Base-by-base conservation (phyloP, 768 basidiomycete genomes). In the Rhodotorula taiwanensis region DNA sequence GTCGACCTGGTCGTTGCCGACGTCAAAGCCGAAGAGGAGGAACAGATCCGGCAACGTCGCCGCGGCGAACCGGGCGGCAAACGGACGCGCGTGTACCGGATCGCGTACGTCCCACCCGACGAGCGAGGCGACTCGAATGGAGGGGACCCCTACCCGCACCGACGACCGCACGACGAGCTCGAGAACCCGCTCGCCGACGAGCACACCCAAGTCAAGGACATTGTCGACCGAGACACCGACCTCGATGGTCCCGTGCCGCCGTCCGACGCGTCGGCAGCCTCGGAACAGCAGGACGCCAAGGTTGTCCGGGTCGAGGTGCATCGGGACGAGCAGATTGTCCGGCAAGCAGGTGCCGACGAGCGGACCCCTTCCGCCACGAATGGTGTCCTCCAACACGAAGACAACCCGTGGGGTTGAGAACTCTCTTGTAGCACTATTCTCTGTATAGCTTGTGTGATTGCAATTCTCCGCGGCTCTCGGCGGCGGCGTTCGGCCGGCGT, bases 1-100 rank as follows among this genome's bases (percentile, higher is more conserved):
- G 85, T 97, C 3, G 94, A 99, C 72, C 79, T 99, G 23, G 81
- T 97, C 8, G 83, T 93, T 0, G 87, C 88, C 71, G 86, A 86
- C 71, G 64, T 74, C 13, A 73, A 78, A 13, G 83, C 84, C 6
- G 82, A 80, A 34, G 79, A 82, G 64, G 73, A 70, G 59, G 82
- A 81, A 33, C 77, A 79, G 70, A 75, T 76, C 31, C 78, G 80
- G 48, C 84, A 85, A 66, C 77, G 84, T 43, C 75, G 81, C 57
- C 82, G 81, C 61, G 86, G 84, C 28, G 85, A 86, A 66, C 84
- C 85, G 13, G 48, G 52, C n/a, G 50, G 39, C 2, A 56, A 47
- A 27, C 21, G 39, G 42, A 69, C 52, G 53, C 51, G 63, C 23
- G 56, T 65, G 4, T 69, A 61, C 34, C 52, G 63, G 25, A 42